Conservation (phyloP, 2,329 filamentous ascomycete genomes). For the Pseudocercospora pini-densiflorae region DNA sequence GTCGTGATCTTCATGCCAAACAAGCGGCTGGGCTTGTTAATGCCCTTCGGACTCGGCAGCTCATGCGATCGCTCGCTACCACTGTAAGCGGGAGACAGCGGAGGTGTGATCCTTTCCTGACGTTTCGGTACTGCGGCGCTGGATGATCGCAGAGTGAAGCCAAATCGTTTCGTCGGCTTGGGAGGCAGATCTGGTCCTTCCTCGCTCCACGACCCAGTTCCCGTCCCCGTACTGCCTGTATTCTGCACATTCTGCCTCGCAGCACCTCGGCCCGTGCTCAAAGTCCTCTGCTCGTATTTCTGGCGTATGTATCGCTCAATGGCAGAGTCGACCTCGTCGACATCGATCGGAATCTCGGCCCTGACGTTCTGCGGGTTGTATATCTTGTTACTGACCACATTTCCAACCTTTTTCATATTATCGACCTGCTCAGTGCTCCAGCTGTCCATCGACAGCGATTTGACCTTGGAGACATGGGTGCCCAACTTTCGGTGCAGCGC, state of each 20-base stretch:
- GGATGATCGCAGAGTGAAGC: constrained; percentile 68
- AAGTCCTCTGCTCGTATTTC: constrained; percentile 78
- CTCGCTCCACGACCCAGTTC: constrained; percentile 53
- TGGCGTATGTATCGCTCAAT: constrained; percentile 96
- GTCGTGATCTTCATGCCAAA: constrained; percentile 50
- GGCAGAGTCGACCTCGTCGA: constrained; percentile 88
- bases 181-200: constrained; percentile 63
- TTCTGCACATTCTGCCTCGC: constrained; percentile 53
- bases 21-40: constrained; percentile 61
- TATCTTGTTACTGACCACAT: constrained; percentile 79
- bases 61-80: constrained; percentile 32
- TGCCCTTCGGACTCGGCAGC: constrained; percentile 33
- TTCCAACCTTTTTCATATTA: constrained; percentile 95
- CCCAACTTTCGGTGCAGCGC: constrained; percentile 94
- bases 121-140: constrained; percentile 70
- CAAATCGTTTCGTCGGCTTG: constrained; percentile 64
- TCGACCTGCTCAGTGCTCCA: constrained; percentile 97
- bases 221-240: constrained; percentile 57
- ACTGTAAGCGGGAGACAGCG: constrained; percentile 41
- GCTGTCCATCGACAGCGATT: constrained; percentile 97
- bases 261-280: constrained; percentile 31
- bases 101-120: constrained; percentile 44
- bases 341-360: constrained; percentile 84
- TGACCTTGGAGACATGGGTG: constrained; percentile 98
- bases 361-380: constrained; percentile 87